Evolutionary conservation across 2,329 filamentous ascomycete genomes (phyloP).

Genomic region (Cercospora canescens): DNA sequence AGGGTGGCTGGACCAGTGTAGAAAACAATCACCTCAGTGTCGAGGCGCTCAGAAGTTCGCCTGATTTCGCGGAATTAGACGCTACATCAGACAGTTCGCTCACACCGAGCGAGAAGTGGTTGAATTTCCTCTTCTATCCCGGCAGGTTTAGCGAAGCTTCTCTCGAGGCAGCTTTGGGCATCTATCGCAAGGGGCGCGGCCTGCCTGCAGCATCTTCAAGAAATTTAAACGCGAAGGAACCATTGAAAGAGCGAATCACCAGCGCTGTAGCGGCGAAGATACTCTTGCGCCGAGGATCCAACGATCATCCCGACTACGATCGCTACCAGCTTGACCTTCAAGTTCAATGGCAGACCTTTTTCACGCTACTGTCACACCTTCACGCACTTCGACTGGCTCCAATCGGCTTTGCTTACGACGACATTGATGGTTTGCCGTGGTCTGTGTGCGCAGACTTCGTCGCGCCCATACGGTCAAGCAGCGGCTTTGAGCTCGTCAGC

Average conservation of each 20-base stretch:
- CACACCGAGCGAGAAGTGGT: constrained; percentile 70
- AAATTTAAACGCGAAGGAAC: constrained; percentile 52
- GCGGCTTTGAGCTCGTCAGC: constrained; percentile 70
- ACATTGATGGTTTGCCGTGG: constrained; percentile 72
- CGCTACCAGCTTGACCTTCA: constrained; percentile 73
- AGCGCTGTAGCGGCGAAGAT: constrained; percentile 70
- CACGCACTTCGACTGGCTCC: constrained; percentile 84
- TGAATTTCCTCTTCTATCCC: constrained; percentile 78
- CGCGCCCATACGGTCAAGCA: constrained; percentile 77
- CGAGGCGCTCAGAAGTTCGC: constrained; percentile 41
- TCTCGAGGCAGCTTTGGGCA: constrained; percentile 77
- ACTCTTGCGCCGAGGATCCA: constrained; percentile 60
- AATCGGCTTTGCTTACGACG: constrained; percentile 74
- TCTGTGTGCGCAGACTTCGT: constrained; percentile 80
- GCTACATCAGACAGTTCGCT: constrained; percentile 29
- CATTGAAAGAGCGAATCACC: constrained; percentile 75
- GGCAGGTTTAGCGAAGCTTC: constrained; percentile 78
- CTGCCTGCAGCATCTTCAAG: constrained; percentile 35
- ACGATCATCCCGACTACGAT: constrained; percentile 71
- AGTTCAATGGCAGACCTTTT: constrained; percentile 87
- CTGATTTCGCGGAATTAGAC: constrained; percentile 37
- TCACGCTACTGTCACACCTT: constrained; percentile 79
- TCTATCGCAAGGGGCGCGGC: constrained; percentile 70
- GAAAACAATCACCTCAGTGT: constrained; percentile 44
- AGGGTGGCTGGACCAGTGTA: constrained; percentile 47